A percentile compares a stretch with the other conserved stretches of the same genome.
These are phyloP conservation scores for Microdochium trichocladiopsis DNA, from an alignment of 2,329 filamentous ascomycete genomes.

Conservation along the genomic window DNA sequence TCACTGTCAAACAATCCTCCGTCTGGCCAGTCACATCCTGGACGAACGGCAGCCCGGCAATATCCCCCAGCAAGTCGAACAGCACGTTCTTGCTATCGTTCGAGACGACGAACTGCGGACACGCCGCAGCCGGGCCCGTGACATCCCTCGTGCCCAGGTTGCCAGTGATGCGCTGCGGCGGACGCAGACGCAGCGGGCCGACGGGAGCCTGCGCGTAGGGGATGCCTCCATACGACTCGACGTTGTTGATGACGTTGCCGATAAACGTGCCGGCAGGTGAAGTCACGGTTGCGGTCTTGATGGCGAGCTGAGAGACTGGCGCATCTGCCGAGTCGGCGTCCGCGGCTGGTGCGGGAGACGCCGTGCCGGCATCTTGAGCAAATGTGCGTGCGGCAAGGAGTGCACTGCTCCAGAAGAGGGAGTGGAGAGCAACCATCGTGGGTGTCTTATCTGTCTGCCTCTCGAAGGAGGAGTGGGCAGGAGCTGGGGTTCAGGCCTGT, in stretches of 20 bases:
- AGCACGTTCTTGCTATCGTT: conserved; percentile 24
- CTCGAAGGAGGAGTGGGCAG: neutral
- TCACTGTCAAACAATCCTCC: conserved; percentile 60
- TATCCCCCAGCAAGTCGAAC: conserved; percentile 33
- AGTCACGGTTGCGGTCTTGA: conserved; percentile 38
- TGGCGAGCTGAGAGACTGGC: neutral
- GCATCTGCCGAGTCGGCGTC: neutral
- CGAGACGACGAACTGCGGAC: conserved; percentile 65
- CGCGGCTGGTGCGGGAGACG: neutral
- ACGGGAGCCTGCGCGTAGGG: conserved; percentile 67
- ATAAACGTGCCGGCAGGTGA: conserved; percentile 50
- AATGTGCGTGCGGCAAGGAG: neutral
- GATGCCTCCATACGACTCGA: conserved; percentile 45
- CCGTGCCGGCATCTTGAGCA: neutral
- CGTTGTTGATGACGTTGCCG: conserved; percentile 30
- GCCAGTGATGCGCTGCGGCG: conserved; percentile 53
- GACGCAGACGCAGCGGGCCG: conserved; percentile 59
- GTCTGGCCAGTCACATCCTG: conserved; percentile 43
- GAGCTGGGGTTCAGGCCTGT: neutral
- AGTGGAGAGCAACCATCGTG: neutral
- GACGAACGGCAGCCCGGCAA: conserved; percentile 51
- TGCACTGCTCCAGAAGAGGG: neutral
- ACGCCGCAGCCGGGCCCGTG: conserved; percentile 50
- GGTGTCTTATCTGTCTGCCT: no score
- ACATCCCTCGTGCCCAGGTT: conserved; percentile 54